Percentiles rank a stretch among this genome's conserved stretches.
phyloP scores from a whole-genome alignment of 805 yeast species.

The Ogataea siamensis region DNA sequence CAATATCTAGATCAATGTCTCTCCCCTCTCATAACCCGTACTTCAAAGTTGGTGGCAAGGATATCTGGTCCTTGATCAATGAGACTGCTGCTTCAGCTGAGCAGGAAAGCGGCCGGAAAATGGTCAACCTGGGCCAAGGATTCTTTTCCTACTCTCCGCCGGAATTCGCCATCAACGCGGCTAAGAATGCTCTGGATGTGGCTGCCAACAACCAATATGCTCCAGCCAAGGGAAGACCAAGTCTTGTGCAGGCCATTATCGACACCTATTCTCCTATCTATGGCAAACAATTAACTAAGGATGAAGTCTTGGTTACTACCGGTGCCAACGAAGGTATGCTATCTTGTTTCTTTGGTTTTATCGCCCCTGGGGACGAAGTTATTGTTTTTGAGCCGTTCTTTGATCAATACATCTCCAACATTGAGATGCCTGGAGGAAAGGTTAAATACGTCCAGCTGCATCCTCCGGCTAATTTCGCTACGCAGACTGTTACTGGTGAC shows the following conservation, averaged over 20 bases:
- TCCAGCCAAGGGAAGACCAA: slow-evolving; percentile 83
- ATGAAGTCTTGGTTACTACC: slow-evolving; percentile 78
- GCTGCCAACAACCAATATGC: slow-evolving; percentile 90
- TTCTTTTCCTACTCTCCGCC: slow-evolving; percentile 97
- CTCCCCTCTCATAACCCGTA: slow-evolving; percentile 59
- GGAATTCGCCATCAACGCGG: slow-evolving; percentile 83
- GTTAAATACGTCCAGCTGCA: slow-evolving; percentile 83
- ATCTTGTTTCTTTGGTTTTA: slow-evolving; percentile 77
- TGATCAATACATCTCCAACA: slow-evolving; percentile 93
- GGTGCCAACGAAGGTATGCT: slow-evolving; percentile 98
- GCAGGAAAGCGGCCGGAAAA: slow-evolving; percentile 64
- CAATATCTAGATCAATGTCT: slow-evolving; percentile 18
- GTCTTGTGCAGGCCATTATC: slow-evolving; percentile 66
- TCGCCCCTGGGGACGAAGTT: slow-evolving; percentile 89
- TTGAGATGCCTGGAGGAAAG: slow-evolving; percentile 90
- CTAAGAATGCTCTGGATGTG: slow-evolving; percentile 65
- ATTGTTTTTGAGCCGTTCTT: slow-evolving; percentile 96
- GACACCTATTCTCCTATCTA: slow-evolving; percentile 69
- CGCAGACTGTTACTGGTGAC: slow-evolving; percentile 65
- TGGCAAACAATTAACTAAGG: slow-evolving; percentile 51
- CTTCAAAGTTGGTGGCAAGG: slow-evolving; percentile 72
- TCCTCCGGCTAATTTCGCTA: slow-evolving; percentile 72
- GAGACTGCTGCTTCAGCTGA: slow-evolving; percentile 91
- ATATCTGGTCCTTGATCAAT: slow-evolving; percentile 93
- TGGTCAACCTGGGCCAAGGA: slow-evolving; percentile 93